phyloP scores from a whole-genome alignment of 371 early-diverging fungal species.

The Furculomyces boomerangus region DNA sequence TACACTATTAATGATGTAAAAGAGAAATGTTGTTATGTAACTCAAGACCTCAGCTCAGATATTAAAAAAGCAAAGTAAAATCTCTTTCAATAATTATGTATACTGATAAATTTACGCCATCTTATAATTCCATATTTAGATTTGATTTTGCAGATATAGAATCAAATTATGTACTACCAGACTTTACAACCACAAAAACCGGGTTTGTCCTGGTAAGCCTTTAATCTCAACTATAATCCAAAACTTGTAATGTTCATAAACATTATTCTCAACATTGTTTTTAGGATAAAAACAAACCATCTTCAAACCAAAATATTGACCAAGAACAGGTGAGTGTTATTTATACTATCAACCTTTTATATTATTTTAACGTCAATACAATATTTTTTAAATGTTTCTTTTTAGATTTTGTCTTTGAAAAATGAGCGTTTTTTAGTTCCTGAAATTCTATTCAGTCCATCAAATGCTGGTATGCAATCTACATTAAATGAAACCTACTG shows the following conservation, averaged over 20 bases:
- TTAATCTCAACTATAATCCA: neutral
- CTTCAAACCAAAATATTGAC: neutral
- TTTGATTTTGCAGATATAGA: constrained; percentile 26
- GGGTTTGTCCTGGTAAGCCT: constrained; percentile 36
- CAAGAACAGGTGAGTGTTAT: neutral
- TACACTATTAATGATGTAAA: constrained; percentile 64
- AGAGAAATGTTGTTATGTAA: constrained; percentile 64
- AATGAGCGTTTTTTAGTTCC: constrained; percentile 75
- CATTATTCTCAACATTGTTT: too few species aligned
- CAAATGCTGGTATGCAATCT: constrained; percentile 42
- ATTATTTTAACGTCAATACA: too few species aligned
- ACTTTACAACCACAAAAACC: constrained; percentile 34
- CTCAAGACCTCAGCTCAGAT: constrained; percentile 42
- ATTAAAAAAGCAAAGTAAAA: constrained; percentile 29
- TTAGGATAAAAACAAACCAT: too few species aligned
- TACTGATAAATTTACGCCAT: neutral
- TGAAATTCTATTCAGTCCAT: constrained; percentile 64
- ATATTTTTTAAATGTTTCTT: too few species aligned
- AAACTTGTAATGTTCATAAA: too few species aligned
- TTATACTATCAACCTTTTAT: neutral
- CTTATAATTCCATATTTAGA: neutral
- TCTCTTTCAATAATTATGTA: neutral
- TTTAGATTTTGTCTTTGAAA: constrained; percentile 50
- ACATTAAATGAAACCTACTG: neutral
- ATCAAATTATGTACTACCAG: constrained; percentile 66